Evolutionary conservation across 805 yeast species (phyloP).

Genomic region (Barnettozyma populi): DNA sequence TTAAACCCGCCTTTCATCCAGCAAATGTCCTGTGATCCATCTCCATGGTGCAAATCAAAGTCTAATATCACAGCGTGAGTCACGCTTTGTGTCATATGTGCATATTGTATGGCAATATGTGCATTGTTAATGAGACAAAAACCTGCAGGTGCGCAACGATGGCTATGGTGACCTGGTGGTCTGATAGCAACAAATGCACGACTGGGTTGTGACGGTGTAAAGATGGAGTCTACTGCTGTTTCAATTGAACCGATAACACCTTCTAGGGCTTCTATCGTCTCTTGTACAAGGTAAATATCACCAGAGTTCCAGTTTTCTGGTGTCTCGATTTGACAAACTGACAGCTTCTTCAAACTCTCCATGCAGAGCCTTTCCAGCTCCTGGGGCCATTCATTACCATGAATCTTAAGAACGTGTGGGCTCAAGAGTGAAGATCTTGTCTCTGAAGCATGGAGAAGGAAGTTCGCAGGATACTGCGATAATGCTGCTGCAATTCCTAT

Average conservation of each 20-base stretch:
- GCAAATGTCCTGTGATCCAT: slow-evolving; percentile 81
- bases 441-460: slow-evolving; percentile 42
- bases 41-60: slow-evolving; percentile 85
- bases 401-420: slow-evolving; percentile 62
- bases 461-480: slow-evolving; percentile 59
- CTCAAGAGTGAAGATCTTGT: slow-evolving; percentile 44
- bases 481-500: slow-evolving; percentile 74
- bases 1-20: slow-evolving; percentile 71
- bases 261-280: slow-evolving; percentile 62
- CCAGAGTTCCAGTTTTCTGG: slow-evolving; percentile 82
- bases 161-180: slow-evolving; percentile 88
- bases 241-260: slow-evolving; percentile 78
- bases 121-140: slow-evolving; percentile 79
- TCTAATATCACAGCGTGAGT: slow-evolving; percentile 81
- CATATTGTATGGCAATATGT: slow-evolving; percentile 76
- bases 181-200: slow-evolving; percentile 64
- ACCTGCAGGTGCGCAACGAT: slow-evolving; percentile 79
- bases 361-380: slow-evolving; percentile 52
- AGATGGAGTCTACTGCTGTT: slow-evolving; percentile 56
- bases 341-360: slow-evolving; percentile 50
- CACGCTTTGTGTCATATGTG: slow-evolving; percentile 52
- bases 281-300: slow-evolving; percentile 67
- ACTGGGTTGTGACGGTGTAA: slow-evolving; percentile 29
- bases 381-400: slow-evolving; percentile 70
- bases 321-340: slow-evolving; percentile 56